phyloP scores from a whole-genome alignment of 148 eudicot genomes.

The Beta vulgaris region DNA sequence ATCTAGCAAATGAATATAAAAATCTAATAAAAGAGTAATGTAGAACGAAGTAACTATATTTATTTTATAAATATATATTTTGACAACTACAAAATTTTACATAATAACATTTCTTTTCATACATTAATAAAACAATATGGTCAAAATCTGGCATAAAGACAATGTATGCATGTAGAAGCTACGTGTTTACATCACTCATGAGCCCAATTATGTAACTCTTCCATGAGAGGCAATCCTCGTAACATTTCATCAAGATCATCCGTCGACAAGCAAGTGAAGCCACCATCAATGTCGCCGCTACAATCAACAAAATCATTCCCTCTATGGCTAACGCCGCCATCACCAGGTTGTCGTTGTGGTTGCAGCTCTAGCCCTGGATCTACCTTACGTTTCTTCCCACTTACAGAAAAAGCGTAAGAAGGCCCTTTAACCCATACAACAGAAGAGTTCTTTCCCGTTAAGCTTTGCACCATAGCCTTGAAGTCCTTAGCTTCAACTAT shows the following conservation, averaged over 20 bases:
- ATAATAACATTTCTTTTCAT: too few species aligned
- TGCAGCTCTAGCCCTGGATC: background rate
- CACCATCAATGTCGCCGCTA: background rate
- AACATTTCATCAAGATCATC: constrained; percentile 16
- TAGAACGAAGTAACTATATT: too few species aligned
- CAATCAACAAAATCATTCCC: background rate
- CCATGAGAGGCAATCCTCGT: constrained; percentile 10
- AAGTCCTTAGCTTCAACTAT: constrained; percentile 37
- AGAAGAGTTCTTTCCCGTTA: constrained; percentile 40
- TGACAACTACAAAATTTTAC: too few species aligned
- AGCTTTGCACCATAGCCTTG: constrained; percentile 46
- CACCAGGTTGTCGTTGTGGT: background rate
- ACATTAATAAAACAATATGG: too few species aligned
- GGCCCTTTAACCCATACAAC: background rate
- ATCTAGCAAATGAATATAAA: too few species aligned
- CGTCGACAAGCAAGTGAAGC: background rate
- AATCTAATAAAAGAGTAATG: too few species aligned
- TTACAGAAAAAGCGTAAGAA: background rate
- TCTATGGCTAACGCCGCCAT: background rate
- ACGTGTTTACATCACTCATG: background rate
- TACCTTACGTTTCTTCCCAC: background rate
- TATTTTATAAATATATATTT: too few species aligned
- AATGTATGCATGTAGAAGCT: background rate
- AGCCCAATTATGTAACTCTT: constrained; percentile 13
- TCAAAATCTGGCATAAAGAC: too few species aligned